Conservation (phyloP, 1,139 yeast species). For the Lodderomyces jiufengensis region DNA sequence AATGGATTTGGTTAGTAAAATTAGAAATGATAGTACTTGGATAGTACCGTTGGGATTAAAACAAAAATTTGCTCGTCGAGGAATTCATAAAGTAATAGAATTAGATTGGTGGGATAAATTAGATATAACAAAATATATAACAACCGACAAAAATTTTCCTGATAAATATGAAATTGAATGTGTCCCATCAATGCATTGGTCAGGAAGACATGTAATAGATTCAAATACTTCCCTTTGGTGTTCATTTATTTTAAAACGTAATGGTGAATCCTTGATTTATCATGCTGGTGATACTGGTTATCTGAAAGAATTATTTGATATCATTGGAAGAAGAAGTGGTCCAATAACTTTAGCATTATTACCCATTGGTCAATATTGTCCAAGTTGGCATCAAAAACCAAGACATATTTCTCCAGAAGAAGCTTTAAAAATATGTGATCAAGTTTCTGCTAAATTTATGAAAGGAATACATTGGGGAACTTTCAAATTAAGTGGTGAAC, state of each 20-base stretch:
- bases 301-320: constrained; percentile 61
- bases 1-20: constrained; percentile 49
- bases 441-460: constrained; percentile 57
- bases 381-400: constrained; percentile 91
- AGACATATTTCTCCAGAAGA: constrained; percentile 85
- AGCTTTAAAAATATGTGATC: constrained; percentile 63
- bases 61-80: constrained; percentile 51
- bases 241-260: constrained; percentile 65
- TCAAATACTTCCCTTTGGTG: constrained; percentile 86
- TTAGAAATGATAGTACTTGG: constrained; percentile 70
- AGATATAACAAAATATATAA: constrained; percentile 34
- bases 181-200: constrained; percentile 98
- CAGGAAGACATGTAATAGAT: constrained; percentile 76
- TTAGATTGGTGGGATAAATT: constrained; percentile 90
- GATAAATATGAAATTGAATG: constrained; percentile 77
- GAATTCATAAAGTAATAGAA: constrained; percentile 59
- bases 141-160: constrained; percentile 22
- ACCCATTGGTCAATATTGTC: constrained; percentile 95
- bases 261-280: constrained; percentile 68
- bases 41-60: constrained; percentile 81
- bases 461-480: constrained; percentile 98
- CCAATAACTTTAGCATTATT: constrained; percentile 65
- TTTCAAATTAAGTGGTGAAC: constrained; percentile 82
- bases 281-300: constrained; percentile 98
- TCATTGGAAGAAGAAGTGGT: constrained; percentile 64